Evolutionary conservation across 2,329 filamentous ascomycete genomes (phyloP).

Genomic region (Fusarium tricinctum): DNA sequence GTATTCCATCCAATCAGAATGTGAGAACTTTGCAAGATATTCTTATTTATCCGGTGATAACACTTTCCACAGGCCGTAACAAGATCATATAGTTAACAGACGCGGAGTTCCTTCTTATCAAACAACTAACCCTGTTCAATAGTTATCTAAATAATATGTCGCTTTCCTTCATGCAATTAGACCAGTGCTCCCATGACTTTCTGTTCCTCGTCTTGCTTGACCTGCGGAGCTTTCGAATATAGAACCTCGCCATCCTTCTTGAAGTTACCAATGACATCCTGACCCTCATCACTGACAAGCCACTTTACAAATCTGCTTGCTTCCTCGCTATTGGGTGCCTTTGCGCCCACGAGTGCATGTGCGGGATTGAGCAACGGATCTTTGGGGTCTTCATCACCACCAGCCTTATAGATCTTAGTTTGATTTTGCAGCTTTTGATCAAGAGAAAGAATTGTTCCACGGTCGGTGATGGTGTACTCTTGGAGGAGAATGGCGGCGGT

Average conservation of each 20-base stretch:
- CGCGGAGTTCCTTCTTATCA: no score
- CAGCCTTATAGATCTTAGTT: conserved; percentile 55
- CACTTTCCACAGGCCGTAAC: no score
- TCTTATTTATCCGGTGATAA: no score
- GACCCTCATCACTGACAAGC: conserved; percentile 36
- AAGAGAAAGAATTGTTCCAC: conserved; percentile 60
- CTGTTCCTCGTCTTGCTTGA: not conserved
- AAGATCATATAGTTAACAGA: no score
- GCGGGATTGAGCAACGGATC: conserved; percentile 61
- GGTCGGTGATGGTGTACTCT: conserved; percentile 64
- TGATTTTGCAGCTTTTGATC: conserved; percentile 51
- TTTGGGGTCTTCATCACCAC: conserved; percentile 51
- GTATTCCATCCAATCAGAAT: no score
- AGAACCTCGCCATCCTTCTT: conserved; percentile 35
- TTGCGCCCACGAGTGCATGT: conserved; percentile 15
- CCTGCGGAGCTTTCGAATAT: conserved; percentile 23
- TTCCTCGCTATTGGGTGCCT: conserved; percentile 31
- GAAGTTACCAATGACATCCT: conserved; percentile 31
- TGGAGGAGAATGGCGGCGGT: conserved; percentile 57
- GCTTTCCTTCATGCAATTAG: no score
- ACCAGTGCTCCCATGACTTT: not conserved
- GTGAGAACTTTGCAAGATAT: no score
- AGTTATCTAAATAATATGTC: no score
- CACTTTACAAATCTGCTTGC: conserved; percentile 33
- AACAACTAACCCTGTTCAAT: no score